Evolutionary conservation across 805 yeast species (phyloP).

Genomic region (Geotrichum ghanense): DNA sequence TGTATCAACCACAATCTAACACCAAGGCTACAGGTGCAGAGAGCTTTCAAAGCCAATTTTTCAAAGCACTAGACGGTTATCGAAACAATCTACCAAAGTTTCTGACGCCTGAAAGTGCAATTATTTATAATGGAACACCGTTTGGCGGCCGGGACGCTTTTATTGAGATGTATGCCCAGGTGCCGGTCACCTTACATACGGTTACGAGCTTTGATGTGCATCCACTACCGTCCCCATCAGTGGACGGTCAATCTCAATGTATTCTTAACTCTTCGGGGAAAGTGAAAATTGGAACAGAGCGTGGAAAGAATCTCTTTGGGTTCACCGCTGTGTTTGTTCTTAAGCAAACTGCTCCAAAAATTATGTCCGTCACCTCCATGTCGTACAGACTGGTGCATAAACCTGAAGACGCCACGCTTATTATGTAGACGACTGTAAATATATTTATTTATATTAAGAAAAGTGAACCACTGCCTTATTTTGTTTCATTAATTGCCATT

Average conservation of each 20-base stretch:
- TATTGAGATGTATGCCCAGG: constrained; percentile 21
- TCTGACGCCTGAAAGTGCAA: constrained; percentile 23
- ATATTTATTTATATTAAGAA: too few relatives aligned
- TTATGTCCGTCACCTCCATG: constrained; percentile 18
- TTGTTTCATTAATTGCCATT: too few relatives aligned
- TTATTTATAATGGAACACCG: constrained; percentile 34
- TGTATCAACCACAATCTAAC: background rate
- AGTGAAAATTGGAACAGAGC: constrained; percentile 25
- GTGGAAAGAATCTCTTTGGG: constrained; percentile 21
- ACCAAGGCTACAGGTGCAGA: background rate
- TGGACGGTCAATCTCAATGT: constrained; percentile 16
- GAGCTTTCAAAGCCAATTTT: constrained; percentile 20
- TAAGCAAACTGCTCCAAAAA: constrained; percentile 13
- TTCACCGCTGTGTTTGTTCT: constrained; percentile 24
- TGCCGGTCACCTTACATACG: constrained; percentile 29
- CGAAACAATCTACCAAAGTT: constrained; percentile 17
- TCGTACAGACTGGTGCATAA: constrained; percentile 26
- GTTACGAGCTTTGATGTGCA: constrained; percentile 27
- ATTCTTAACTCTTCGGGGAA: constrained; percentile 25
- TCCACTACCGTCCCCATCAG: constrained; percentile 23
- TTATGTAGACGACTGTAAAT: background rate
- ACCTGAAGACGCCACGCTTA: constrained; percentile 19
- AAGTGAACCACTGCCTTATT: too few relatives aligned
- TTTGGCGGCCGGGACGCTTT: constrained; percentile 28
- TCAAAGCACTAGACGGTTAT: constrained; percentile 24